Conservation (phyloP, 179 eudicot genomes). For the Silene coronaria region DNA sequence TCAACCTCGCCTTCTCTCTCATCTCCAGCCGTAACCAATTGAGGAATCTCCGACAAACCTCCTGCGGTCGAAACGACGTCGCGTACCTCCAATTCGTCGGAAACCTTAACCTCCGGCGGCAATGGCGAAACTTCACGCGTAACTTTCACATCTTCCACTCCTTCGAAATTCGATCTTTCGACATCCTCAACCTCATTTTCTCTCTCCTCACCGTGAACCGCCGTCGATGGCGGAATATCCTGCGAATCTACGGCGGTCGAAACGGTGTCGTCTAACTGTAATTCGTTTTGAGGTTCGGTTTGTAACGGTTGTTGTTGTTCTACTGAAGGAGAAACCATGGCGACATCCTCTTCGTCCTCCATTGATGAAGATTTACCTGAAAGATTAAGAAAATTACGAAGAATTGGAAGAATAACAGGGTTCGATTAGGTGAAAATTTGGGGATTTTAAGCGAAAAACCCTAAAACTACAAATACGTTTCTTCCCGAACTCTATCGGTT, state of each 20-base stretch:
- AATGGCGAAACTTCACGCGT: not conserved
- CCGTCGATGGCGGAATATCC: not conserved
- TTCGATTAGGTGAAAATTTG: conserved; percentile 13
- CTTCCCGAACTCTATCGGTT: not conserved
- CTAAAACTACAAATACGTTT: conserved; percentile 17
- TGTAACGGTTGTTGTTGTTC: conserved; percentile 3
- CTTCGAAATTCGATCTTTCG: conserved; percentile 6
- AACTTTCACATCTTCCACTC: not conserved
- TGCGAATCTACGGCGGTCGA: conserved; percentile 11
- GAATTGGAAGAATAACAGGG: conserved; percentile 16
- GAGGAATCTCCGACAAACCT: not conserved
- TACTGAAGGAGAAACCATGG: not conserved
- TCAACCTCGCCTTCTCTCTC: conserved; percentile 6
- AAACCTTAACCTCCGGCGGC: conserved; percentile 2
- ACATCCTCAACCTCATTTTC: conserved; percentile 3
- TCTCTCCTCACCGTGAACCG: not conserved
- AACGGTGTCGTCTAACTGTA: conserved; percentile 9
- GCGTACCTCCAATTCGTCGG: conserved; percentile 1
- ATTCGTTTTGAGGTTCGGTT: not conserved
- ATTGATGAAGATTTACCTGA: conserved; percentile 17
- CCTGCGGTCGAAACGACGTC: not conserved
- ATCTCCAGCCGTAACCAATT: not conserved
- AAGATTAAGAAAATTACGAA: too few species aligned
- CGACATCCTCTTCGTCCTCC: conserved; percentile 31
- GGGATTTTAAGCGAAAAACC: conserved; percentile 22